phyloP scores from a whole-genome alignment of 495 filamentous ascomycete genomes.

The Rhypophila decipiens region DNA sequence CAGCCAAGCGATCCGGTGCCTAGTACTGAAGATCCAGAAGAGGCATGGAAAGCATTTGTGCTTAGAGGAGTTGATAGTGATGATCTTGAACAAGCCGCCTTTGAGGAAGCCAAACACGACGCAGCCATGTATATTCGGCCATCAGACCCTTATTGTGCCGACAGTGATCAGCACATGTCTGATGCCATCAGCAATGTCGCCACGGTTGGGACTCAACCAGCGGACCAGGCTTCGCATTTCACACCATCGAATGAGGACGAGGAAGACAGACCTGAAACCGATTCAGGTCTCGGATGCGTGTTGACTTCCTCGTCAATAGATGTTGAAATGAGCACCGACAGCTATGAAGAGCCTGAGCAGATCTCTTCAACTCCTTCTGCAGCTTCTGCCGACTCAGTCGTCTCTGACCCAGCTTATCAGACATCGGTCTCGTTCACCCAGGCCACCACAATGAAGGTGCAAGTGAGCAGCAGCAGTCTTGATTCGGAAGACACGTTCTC shows the following conservation, averaged over 20 bases:
- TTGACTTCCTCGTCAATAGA: no score
- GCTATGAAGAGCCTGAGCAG: no score
- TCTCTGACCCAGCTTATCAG: no score
- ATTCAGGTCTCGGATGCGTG: not conserved
- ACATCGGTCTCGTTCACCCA: no score
- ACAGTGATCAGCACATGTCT: constrained; percentile 3
- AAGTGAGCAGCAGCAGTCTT: no score
- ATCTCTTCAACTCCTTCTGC: no score
- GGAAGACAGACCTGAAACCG: not conserved
- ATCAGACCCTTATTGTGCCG: constrained; percentile 13
- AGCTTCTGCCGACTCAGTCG: no score
- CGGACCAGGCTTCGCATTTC: not conserved
- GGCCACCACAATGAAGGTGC: no score
- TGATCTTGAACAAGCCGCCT: constrained; percentile 23
- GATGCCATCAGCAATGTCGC: constrained; percentile 12
- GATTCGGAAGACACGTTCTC: no score
- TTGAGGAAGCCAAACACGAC: constrained; percentile 31
- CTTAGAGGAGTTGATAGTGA: constrained; percentile 28
- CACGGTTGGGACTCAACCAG: constrained; percentile 10
- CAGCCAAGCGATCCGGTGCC: no score
- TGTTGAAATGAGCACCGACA: no score
- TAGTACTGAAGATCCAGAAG: constrained; percentile 20
- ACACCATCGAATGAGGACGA: not conserved
- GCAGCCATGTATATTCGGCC: constrained; percentile 22
- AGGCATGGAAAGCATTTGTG: constrained; percentile 35